phyloP scores from a whole-genome alignment of 2,329 filamentous ascomycete species.

The Penicillium rolfsii region DNA sequence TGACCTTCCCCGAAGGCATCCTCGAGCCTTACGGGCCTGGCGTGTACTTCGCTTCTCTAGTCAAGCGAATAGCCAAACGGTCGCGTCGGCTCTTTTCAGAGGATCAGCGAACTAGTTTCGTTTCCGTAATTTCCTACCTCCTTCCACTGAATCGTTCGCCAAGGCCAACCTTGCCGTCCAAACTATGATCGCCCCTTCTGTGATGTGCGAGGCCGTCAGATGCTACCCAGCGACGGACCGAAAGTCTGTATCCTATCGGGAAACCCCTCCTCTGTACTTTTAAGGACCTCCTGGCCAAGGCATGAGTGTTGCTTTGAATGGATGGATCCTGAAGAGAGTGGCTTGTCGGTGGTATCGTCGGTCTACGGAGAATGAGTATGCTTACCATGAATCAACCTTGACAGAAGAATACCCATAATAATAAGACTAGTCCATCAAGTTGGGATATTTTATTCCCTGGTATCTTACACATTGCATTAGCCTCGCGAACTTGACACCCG shows the following conservation, averaged over 20 bases:
- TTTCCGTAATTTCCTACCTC: not conserved
- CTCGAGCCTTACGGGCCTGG: not conserved
- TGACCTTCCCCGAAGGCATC: not conserved
- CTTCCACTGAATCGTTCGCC: not conserved
- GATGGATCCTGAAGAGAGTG: not conserved
- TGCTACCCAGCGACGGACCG: not conserved
- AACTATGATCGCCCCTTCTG: not conserved
- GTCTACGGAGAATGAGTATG: not conserved
- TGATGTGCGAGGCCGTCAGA: not conserved
- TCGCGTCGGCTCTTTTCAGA: too few relatives aligned
- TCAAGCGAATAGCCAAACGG: not conserved
- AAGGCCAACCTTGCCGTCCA: not conserved
- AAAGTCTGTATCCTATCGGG: not conserved
- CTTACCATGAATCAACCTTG: not conserved
- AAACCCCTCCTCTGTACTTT: not conserved
- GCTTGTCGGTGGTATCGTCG: not conserved
- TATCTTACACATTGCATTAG: not conserved
- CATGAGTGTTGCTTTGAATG: not conserved
- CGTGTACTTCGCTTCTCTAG: not conserved
- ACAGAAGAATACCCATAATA: not conserved
- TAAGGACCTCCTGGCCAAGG: not conserved
- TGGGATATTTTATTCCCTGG: not conserved
- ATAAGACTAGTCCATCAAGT: not conserved
- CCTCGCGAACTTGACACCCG: slow-evolving; percentile 8
- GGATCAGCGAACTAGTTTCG: not conserved